These are phyloP conservation scores for Sarcodon aspratus DNA, from an alignment of 768 basidiomycete species.

Conservation along the genomic window DNA sequence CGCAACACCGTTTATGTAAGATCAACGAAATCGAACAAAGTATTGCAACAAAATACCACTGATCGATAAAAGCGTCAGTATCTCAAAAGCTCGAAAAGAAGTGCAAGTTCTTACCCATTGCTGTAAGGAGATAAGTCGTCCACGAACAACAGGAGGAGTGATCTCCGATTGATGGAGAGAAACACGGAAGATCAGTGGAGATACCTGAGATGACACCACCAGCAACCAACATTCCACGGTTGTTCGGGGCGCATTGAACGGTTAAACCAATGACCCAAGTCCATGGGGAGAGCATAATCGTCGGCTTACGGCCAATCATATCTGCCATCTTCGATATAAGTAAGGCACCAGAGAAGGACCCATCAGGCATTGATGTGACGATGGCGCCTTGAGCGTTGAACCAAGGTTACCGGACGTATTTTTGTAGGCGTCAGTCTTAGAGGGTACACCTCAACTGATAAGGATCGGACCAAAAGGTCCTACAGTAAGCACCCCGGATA, in stretches of 20 bases:
- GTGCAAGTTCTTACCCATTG: slow-evolving; percentile 35
- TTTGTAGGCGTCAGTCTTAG: slow-evolving; percentile 17
- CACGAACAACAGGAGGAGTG: slow-evolving; percentile 59
- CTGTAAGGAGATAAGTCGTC: slow-evolving; percentile 64
- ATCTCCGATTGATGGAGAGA: slow-evolving; percentile 71
- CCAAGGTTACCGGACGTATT: slow-evolving; percentile 25
- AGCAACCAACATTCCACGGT: slow-evolving; percentile 61
- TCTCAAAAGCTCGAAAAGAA: slow-evolving; percentile 5
- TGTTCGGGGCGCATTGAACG: slow-evolving; percentile 58
- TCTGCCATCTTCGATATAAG: slow-evolving; percentile 56
- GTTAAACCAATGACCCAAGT: slow-evolving; percentile 66
- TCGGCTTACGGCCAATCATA: slow-evolving; percentile 50
- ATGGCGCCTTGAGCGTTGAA: slow-evolving; percentile 57
- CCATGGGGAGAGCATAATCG: slow-evolving; percentile 51
- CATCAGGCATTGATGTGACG: slow-evolving; percentile 71
- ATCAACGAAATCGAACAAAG: slow-evolving; percentile 67
- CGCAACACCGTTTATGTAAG: slow-evolving; percentile 54
- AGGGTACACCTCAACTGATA: background rate
- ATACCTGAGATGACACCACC: slow-evolving; percentile 47
- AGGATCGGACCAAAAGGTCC: slow-evolving; percentile 5
- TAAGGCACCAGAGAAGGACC: slow-evolving; percentile 56
- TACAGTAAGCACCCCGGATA: slow-evolving; percentile 63
- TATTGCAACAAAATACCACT: slow-evolving; percentile 68
- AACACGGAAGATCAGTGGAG: slow-evolving; percentile 55
- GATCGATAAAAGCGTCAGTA: slow-evolving; percentile 1